Conservation (phyloP, 371 early-diverging fungal species). For the Mucor racemosus region DNA sequence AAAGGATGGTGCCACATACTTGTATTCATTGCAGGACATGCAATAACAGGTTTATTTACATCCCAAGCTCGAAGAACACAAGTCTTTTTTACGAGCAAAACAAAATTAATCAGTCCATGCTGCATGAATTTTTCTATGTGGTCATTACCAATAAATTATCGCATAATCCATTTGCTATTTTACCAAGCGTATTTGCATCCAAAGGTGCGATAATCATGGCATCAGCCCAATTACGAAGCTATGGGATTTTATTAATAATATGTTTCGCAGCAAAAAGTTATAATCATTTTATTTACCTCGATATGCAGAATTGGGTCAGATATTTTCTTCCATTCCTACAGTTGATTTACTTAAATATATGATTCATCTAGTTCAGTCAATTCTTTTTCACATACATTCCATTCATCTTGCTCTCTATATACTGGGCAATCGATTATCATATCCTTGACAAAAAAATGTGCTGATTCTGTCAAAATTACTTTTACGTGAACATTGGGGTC, state of each 20-base stretch:
- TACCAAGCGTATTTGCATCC: conserved; percentile 95
- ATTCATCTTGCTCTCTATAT: conserved; percentile 87
- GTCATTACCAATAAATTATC: conserved; percentile 85
- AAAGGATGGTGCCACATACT: conserved; percentile 96
- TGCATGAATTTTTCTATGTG: not conserved
- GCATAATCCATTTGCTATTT: conserved; percentile 89
- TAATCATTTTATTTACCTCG: conserved; percentile 58
- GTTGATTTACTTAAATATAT: not conserved
- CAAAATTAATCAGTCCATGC: not conserved
- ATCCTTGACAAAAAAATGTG: conserved; percentile 82
- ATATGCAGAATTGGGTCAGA: conserved; percentile 95
- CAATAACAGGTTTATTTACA: conserved; percentile 65
- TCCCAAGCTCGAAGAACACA: conserved; percentile 95
- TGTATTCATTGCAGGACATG: conserved; percentile 98
- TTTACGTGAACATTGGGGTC: conserved; percentile 62
- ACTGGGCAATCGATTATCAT: conserved; percentile 56
- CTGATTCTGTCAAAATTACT: conserved; percentile 74
- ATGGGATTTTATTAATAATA: not conserved
- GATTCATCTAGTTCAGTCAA: not conserved
- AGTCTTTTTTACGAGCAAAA: conserved; percentile 59
- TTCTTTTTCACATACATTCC: conserved; percentile 60
- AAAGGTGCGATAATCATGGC: conserved; percentile 88
- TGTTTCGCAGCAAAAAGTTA: too few relatives aligned
- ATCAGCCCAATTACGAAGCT: conserved; percentile 97
- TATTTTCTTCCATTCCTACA: conserved; percentile 76